Evolutionary conservation across 192 early-diverging fungal genomes (phyloP), one percentile per base, ranked within the genome.

Genomic region (Coemansia sp.): DNA sequence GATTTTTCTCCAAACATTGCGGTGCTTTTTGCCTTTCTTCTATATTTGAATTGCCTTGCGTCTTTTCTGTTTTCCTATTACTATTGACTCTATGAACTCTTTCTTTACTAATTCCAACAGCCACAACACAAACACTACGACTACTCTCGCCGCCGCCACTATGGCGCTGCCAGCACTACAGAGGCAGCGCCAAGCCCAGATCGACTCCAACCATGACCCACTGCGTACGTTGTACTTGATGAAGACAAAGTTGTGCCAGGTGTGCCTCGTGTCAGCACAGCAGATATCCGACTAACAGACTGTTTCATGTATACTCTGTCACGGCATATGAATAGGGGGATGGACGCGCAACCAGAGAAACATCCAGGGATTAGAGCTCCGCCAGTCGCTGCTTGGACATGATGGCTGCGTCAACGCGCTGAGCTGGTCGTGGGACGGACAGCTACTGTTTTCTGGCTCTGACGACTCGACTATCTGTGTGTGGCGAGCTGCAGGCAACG

Each of bases 401-500:
- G 63, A 70, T 34, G 81, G 81, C 44, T 79, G 76, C 52, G 74
- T 79, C 15, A 85, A 80, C 62, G 74, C 74, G 35, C 58, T 86
- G 20, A 77, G 73, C 50, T 89, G 87, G 87, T 87, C 87, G 27
- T 62, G 24, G 43, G 76, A 75, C 24, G 88, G 88, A 6, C 79
- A 72, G 41, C 74, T 79, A 40, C 65, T 88, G 34, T 70, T 86
- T 40, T 84, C 85, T 20, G 87, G 90, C 1, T 89, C 88, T 15
- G 90, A 89, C 56, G 88, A 89, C 64, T 74, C 80, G 32, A 82
- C 75, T 7, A 73, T 87, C 34, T 83, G 87, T 49, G 72, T 87
- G 34, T 89, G 85, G 84, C 62, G 71, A n/a, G 76, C 80, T 4
- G 75, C 75, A 13, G 74, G 75, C 6, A 75, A 86, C 18, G 80